A percentile compares a stretch with the other conserved stretches of the same genome.
These are phyloP conservation scores for Luzula sylvatica DNA, from an alignment of 176 grass and related monocot genomes.

Conservation along the genomic window DNA sequence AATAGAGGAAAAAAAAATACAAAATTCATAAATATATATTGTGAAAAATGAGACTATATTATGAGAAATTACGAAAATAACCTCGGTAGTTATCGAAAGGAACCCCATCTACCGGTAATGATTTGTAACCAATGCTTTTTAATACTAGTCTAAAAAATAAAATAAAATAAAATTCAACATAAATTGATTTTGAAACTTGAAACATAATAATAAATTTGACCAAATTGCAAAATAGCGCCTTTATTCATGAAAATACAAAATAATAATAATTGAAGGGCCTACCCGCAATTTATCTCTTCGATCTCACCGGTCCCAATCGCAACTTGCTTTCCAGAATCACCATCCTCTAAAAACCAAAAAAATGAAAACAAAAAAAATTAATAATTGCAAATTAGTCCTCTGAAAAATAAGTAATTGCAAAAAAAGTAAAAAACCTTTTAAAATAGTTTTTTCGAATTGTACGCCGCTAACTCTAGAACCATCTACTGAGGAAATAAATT, in stretches of 20 bases:
- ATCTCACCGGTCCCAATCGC: constrained; percentile 67
- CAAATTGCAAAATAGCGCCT: no score
- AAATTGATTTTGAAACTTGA: constrained; percentile 1
- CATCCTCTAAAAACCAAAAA: constrained; percentile 50
- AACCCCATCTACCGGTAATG: constrained; percentile 62
- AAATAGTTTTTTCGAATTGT: constrained; percentile 55
- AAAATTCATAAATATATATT: neutral
- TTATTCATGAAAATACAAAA: neutral
- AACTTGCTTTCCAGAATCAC: constrained; percentile 45
- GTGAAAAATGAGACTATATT: constrained; percentile 1
- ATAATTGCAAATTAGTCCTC: neutral
- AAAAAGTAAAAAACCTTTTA: constrained; percentile 60
- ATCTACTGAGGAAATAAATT: constrained; percentile 51
- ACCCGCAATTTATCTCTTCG: constrained; percentile 74
- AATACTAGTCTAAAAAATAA: constrained; percentile 49
- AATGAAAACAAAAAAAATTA: constrained; percentile 1
- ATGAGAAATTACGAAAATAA: constrained; percentile 23
- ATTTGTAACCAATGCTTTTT: constrained; percentile 96
- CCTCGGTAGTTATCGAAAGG: constrained; percentile 68
- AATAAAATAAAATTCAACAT: constrained; percentile 16
- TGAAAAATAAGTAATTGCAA: neutral
- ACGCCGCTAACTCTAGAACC: constrained; percentile 38
- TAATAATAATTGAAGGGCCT: constrained; percentile 24
- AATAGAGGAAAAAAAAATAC: neutral
- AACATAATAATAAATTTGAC: neutral